These are phyloP conservation scores for Trichoderma guizhouense DNA, from an alignment of 2,329 filamentous ascomycete species.

Conservation along the genomic window DNA sequence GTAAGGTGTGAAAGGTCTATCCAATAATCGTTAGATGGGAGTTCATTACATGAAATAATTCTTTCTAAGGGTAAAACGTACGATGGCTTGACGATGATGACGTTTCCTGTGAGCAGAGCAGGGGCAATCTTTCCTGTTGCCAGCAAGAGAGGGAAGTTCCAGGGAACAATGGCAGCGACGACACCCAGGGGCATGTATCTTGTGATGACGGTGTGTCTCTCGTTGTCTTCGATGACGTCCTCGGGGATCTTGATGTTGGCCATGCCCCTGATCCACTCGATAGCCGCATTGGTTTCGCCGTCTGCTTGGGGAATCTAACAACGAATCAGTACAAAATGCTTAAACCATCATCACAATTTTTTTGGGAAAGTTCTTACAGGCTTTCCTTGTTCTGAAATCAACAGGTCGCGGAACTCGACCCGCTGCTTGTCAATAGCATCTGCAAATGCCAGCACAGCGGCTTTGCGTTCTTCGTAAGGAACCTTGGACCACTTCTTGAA, in stretches of 20 bases:
- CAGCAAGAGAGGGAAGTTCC: constrained; percentile 46
- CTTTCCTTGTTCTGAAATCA: constrained; percentile 28
- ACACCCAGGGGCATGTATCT: constrained; percentile 36
- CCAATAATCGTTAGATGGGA: not conserved
- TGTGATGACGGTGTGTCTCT: constrained; percentile 18
- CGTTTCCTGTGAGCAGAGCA: constrained; percentile 55
- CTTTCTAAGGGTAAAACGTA: not conserved
- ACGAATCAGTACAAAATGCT: not conserved
- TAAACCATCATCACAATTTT: not conserved
- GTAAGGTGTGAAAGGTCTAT: constrained; percentile 52
- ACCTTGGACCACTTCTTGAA: constrained; percentile 30
- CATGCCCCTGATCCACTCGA: constrained; percentile 29
- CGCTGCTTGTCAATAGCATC: constrained; percentile 27
- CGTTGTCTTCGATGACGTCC: constrained; percentile 37
- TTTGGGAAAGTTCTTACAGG: constrained; percentile 15
- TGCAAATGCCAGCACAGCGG: constrained; percentile 25
- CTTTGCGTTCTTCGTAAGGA: constrained; percentile 26
- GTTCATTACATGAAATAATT: not conserved
- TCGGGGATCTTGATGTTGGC: constrained; percentile 33
- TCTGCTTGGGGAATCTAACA: not conserved
- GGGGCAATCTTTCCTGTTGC: constrained; percentile 53
- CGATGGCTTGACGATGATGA: constrained; percentile 55
- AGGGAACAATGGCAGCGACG: constrained; percentile 47
- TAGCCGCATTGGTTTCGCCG: constrained; percentile 23
- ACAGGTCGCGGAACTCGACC: constrained; percentile 23